Evolutionary conservation across 176 grass and related monocot species (phyloP), one percentile per base, ranked within the genome.

Genomic region (Paspalum notatum): DNA sequence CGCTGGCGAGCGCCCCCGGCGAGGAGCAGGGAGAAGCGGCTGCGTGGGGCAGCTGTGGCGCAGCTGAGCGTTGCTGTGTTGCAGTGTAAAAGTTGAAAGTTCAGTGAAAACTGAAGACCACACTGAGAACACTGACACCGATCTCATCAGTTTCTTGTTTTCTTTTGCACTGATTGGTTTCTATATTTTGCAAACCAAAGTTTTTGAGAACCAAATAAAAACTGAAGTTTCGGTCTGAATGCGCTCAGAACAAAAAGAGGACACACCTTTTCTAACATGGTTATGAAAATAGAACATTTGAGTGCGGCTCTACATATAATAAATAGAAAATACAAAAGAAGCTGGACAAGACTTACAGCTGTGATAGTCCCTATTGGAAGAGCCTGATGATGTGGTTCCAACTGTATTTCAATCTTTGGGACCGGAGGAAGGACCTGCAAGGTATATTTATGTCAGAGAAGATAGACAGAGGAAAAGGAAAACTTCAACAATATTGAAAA

Each of bases 371-470:
- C 95, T 49, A 98, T 86, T 57, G 90, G 92, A 27, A 94, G 86
- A 67, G 87, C 82, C 76, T 87, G 84, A 83, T 98, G 95, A 79
- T 94, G 90, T 75, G 78, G 83, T 65, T 94, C 90, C 83, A 94
- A 69, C 15, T 87, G 77, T 55, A 83, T 82, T 65, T 91, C 85
- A 78, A 98, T 89, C 75, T 94, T 92, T 48, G 95, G 90, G 72
- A 98, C 90, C 66, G 83, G 83, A 70, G 90, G 85, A 85, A 94
- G 92, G 62, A 74, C 49, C 92, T 98, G 92, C 45, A 58, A 63
- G 39, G 66, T 69, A 75, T 82, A 80, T 52, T 22, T 16, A 40
- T 2, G 68, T 86, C 66, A 89, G 66, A 75, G 66, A 75, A 82
- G 18, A 74, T 15, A 46, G 6, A 66, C 22, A 37, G 1, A 48